phyloP scores from a whole-genome alignment of 108 stramenopile genomes.

The Nitzschia putrida region DNA sequence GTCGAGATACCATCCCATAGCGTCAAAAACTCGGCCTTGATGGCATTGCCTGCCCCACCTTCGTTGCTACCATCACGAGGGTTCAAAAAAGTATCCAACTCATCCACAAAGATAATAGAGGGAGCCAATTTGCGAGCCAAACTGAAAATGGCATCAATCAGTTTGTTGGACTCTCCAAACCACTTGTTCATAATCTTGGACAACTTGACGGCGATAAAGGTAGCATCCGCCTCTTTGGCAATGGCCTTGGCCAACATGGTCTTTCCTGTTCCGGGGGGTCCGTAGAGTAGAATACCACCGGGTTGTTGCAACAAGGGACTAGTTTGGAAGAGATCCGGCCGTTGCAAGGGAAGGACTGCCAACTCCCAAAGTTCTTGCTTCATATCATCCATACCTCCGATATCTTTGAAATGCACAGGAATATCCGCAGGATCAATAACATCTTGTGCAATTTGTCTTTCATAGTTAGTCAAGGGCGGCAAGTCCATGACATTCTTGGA shows the following conservation, averaged over 20 bases:
- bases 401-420: slow-evolving; percentile 68
- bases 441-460: slow-evolving; percentile 79
- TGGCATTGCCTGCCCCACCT: slow-evolving; percentile 70
- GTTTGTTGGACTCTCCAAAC: slow-evolving; percentile 95
- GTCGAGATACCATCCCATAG: slow-evolving; percentile 91
- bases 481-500: no score
- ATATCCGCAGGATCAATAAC: slow-evolving; percentile 81
- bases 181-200: slow-evolving; percentile 94
- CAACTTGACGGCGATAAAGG: slow-evolving; percentile 92
- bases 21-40: slow-evolving; percentile 94
- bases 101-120: slow-evolving; percentile 96
- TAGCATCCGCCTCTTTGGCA: slow-evolving; percentile 93
- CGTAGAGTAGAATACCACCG: slow-evolving; percentile 93
- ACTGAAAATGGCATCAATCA: slow-evolving; percentile 90
- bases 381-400: slow-evolving; percentile 89
- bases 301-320: slow-evolving; percentile 74
- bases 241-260: slow-evolving; percentile 98
- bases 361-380: slow-evolving; percentile 90
- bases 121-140: slow-evolving; percentile 93
- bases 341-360: slow-evolving; percentile 87
- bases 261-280: slow-evolving; percentile 85
- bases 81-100: slow-evolving; percentile 93
- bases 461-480: slow-evolving; percentile 53
- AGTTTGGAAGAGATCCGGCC: slow-evolving; percentile 79
- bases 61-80: slow-evolving; percentile 68